Evolutionary conservation across 192 early-diverging fungal species (phyloP).

Genomic region (Backusella australiensis): DNA sequence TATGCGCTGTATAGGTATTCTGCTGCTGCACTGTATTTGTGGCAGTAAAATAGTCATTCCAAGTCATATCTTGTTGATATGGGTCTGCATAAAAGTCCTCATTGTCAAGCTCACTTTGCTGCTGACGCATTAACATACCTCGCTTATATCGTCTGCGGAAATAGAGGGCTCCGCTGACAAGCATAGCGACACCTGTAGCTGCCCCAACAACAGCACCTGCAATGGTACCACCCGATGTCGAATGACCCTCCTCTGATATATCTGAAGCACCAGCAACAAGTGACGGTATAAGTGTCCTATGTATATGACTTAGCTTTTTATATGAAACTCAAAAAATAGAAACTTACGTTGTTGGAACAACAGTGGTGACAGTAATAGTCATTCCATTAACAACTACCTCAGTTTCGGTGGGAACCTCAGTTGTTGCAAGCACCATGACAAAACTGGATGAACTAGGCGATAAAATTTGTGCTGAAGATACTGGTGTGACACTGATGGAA

Average conservation of each 20-base stretch:
- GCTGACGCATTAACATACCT: not conserved
- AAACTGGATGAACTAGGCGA: not conserved
- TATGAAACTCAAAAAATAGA: not conserved
- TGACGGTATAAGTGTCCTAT: conserved; percentile 15
- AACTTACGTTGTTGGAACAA: conserved; percentile 15
- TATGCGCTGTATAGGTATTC: not conserved
- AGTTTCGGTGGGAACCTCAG: conserved; percentile 2
- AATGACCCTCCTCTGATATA: not conserved
- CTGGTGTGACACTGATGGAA: not conserved
- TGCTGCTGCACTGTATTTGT: not conserved
- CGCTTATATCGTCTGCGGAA: conserved; percentile 4
- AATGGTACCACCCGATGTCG: not conserved
- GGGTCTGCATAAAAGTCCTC: conserved; percentile 22
- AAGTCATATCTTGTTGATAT: not conserved
- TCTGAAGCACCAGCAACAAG: not conserved
- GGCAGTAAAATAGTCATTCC: not conserved
- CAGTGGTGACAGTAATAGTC: conserved; percentile 10
- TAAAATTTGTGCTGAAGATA: not conserved
- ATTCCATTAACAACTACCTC: conserved; percentile 12
- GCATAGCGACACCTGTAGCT: not conserved
- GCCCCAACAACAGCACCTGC: conserved; percentile 8
- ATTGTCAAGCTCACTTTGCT: conserved; percentile 10
- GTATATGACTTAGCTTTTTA: not conserved
- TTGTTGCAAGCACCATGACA: not conserved
- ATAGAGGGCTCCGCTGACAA: not conserved